A percentile compares a stretch with the other conserved stretches of the same genome.
Conservation (phyloP, 192 early-diverging fungal genomes). For the Backusella tuberculispora region DNA sequence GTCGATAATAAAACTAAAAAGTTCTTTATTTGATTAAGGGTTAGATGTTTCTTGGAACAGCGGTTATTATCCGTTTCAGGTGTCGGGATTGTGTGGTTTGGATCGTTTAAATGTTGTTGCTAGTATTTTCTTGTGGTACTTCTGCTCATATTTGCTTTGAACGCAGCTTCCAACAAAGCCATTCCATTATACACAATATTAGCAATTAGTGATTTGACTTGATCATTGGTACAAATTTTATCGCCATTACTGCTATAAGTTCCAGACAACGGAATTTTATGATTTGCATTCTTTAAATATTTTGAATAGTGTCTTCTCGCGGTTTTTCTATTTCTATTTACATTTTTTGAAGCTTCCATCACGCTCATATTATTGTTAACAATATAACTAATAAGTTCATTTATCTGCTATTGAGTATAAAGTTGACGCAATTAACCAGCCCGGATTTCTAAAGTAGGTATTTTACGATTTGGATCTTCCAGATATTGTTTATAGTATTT, state of each 20-base stretch:
- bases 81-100: background rate
- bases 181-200: background rate
- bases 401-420: background rate
- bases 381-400: background rate
- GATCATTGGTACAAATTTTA: background rate
- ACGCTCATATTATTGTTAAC: background rate
- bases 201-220: background rate
- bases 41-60: too few species aligned
- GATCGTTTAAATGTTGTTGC: background rate
- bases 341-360: background rate
- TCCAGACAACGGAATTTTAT: background rate
- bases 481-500: too few species aligned
- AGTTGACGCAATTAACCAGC: background rate
- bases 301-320: background rate
- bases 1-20: too few species aligned
- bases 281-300: background rate
- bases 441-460: background rate
- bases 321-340: too few species aligned
- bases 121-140: background rate
- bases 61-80: too few species aligned
- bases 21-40: too few species aligned
- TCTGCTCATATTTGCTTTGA: background rate
- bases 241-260: background rate
- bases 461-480: background rate
- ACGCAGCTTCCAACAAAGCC: background rate